Base-by-base conservation (phyloP, 352 stramenopile species). In the Phytophthora capsici region DNA sequence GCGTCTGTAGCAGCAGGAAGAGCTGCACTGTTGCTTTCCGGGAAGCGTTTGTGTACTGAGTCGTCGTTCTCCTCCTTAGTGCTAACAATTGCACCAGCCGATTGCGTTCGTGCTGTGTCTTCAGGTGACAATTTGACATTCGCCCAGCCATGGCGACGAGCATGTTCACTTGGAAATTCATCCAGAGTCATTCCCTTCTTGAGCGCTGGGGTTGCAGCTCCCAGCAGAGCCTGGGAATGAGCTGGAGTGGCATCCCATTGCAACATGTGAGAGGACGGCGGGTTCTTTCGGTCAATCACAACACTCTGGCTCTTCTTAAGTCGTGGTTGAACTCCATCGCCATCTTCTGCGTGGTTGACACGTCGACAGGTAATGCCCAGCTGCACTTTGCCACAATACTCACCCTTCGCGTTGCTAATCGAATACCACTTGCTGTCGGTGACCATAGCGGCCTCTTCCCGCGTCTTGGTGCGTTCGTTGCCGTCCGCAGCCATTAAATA, bases 311-410 rank as follows among this genome's bases (percentile, higher is more conserved):
- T 91, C 63, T 94, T 94, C 57, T 87, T 89, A 4, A 91, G 51
- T 30, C 79, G 81, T 26, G 84, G 84, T 23, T 81, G 83, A 30
- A 86, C 75, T 1, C 58, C 59, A 37, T 79, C 71, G 8, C 57
- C 62, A 50, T 62, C 57, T 32, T 67, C 73, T 25, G 57, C 59
- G 8, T 51, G 22, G 25, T 77, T 75, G 4, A 57, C 59, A 0
- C 75, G 77, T 41, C 78, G 73, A 37, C 86, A 94, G 10, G 83
- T 93, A 19, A 96, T 91, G 6, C 84, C 84, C 1, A 96, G 53
- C 63, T 91, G 85, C 14, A 96, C 74, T 55, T 93, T 93, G 20
- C 88, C 88, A 30, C 88, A 96, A 66, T 94, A 96, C 53, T 96
- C 88, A 12, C 88, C 88, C 63, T 93, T 94, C 1, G 67, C 67